Evolutionary conservation across 257 asterid species (phyloP).

Genomic region (Anisodus tanguticus): DNA sequence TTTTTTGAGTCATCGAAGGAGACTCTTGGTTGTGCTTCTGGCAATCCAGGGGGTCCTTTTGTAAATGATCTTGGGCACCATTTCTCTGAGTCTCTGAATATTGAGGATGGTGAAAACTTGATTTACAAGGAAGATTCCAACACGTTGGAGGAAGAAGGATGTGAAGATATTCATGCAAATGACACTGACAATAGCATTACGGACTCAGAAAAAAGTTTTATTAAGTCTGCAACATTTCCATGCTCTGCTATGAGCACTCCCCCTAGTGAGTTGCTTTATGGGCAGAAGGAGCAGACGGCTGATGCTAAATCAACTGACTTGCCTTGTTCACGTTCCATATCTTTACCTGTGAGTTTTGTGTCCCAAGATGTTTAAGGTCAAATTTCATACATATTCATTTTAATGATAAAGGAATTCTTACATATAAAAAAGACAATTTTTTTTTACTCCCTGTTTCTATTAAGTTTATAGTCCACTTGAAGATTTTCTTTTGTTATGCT

Average conservation of each 20-base stretch:
- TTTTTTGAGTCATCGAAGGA: slow-evolving; percentile 45
- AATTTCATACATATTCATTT: not conserved
- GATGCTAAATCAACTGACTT: slow-evolving; percentile 38
- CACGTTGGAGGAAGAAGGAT: slow-evolving; percentile 41
- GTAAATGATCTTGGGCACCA: slow-evolving; percentile 53
- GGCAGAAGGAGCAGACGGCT: slow-evolving; percentile 40
- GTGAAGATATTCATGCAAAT: slow-evolving; percentile 34
- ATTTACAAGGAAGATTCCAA: slow-evolving; percentile 32
- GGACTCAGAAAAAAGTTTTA: slow-evolving; percentile 47
- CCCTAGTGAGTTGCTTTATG: slow-evolving; percentile 36
- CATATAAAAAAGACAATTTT: not conserved
- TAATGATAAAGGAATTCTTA: not conserved
- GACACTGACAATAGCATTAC: slow-evolving; percentile 27
- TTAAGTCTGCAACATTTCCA: slow-evolving; percentile 62
- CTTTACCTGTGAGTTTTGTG: slow-evolving; percentile 76
- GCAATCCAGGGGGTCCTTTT: slow-evolving; percentile 40
- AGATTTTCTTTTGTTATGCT: not conserved
- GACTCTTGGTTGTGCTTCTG: slow-evolving; percentile 40
- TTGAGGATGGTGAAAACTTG: slow-evolving; percentile 46
- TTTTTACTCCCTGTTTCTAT: not conserved
- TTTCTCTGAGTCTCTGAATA: slow-evolving; percentile 46
- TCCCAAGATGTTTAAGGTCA: not conserved
- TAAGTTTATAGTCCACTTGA: not conserved
- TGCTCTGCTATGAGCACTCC: slow-evolving; percentile 40
- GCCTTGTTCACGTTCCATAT: slow-evolving; percentile 48